A percentile compares a stretch with the other conserved stretches of the same genome.
phyloP scores from a whole-genome alignment of 352 stramenopile species.

The Globisporangium mamillatum region DNA sequence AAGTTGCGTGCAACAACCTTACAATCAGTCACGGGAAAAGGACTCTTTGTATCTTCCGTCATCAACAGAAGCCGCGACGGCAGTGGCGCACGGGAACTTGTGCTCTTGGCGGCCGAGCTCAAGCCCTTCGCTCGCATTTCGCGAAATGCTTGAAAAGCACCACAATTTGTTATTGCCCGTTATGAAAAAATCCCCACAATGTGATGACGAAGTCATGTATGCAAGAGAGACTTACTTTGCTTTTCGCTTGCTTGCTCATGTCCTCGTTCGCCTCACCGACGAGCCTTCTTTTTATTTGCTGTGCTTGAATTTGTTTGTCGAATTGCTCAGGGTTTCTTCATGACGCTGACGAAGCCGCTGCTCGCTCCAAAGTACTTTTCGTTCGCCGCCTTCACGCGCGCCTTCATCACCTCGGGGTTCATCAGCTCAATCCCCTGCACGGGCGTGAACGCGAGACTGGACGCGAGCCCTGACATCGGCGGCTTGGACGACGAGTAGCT shows the following conservation, averaged over 20 bases:
- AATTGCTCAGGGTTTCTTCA: constrained; percentile 57
- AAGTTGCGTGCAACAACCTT: not conserved
- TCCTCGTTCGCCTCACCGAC: not conserved
- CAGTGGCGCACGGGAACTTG: not conserved
- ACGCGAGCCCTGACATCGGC: constrained; percentile 89
- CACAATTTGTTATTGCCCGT: not conserved
- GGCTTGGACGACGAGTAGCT: constrained; percentile 71
- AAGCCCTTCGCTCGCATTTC: not conserved
- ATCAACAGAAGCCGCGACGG: not conserved
- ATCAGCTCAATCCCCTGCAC: constrained; percentile 97
- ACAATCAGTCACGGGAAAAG: not conserved
- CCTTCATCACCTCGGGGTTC: constrained; percentile 94
- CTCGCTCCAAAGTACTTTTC: constrained; percentile 96
- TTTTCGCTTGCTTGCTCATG: not conserved
- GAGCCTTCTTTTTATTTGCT: not conserved
- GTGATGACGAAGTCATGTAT: not conserved
- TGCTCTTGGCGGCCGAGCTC: not conserved
- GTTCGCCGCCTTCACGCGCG: constrained; percentile 92
- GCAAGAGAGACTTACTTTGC: not conserved
- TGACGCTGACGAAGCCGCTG: constrained; percentile 94
- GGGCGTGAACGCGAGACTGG: constrained; percentile 96
- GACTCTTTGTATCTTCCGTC: not conserved
- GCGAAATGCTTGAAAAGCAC: not conserved
- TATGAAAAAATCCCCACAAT: not conserved
- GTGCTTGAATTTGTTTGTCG: not conserved